Base-by-base conservation (phyloP, 768 basidiomycete genomes). In the Favolaschia claudopus region DNA sequence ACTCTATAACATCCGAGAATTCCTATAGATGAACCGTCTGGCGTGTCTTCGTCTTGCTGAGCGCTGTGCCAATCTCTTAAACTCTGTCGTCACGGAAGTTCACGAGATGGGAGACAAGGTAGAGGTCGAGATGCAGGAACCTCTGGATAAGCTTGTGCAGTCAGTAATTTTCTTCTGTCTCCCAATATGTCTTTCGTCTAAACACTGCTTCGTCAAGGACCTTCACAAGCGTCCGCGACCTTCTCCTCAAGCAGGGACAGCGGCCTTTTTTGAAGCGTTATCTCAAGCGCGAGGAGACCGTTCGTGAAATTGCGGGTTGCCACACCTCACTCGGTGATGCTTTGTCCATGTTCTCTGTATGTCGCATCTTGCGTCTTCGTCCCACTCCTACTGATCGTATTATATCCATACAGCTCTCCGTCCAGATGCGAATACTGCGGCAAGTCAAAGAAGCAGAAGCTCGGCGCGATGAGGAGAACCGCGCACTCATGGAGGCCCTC, bases 211-310 rank as follows among this genome's bases (percentile, higher is more conserved):
- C 32, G 7, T 51, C 19, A 43, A 46, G 50, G 14, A 63, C 77
- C 4, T 79, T 78, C 65, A 55, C 64, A 3, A 54, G 71, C 17
- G 79, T 87, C 7, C 71, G 74, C 33, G 60, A 67, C 14, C 78
- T 90, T 56, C 75, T 87, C 28, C 68, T 74, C 62, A 82, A 81
- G 40, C 83, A 89, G 57, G 76, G 79, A 13, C 75, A 81, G 36
- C 74, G 86, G 1, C 85, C 89, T 0, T 91, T 91, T 72, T 72
- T 92, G 61, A 87, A 86, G 71, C 79, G 87, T 5, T 91, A 89
- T 67, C 75, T 91, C 24, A 83, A 84, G 66, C 79, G 87, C 27
- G 86, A 88, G 15, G 89, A 91, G 53, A 85, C 83, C 10, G 62
- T 75, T 4, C 70, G 76, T 4, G 76, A 77, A 48, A 83, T 92